phyloP scores from a whole-genome alignment of 2,329 filamentous ascomycete species.

The Ascochyta koolunga region DNA sequence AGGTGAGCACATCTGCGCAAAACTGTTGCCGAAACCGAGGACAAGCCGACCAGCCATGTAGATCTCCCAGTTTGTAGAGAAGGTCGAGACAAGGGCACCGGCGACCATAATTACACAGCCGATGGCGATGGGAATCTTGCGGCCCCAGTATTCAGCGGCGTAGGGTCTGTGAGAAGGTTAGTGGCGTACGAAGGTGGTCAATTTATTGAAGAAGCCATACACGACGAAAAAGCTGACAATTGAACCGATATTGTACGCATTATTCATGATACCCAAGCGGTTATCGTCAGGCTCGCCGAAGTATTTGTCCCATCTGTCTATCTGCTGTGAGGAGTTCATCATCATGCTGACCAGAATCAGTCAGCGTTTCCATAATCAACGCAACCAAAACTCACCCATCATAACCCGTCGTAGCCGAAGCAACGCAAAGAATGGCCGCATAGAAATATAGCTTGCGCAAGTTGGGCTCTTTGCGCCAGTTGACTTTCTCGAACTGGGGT shows the following conservation, averaged over 20 bases:
- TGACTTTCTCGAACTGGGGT: constrained; percentile 58
- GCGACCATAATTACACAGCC: constrained; percentile 55
- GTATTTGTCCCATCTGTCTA: constrained; percentile 47
- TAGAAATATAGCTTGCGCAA: constrained; percentile 63
- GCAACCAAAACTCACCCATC: constrained; percentile 54
- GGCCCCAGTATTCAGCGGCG: constrained; percentile 53
- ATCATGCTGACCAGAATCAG: constrained; percentile 44
- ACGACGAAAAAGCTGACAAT: constrained; percentile 45
- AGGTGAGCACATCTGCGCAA: constrained; percentile 68
- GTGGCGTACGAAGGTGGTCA: background rate
- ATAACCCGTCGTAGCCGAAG: constrained; percentile 63
- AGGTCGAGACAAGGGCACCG: constrained; percentile 44
- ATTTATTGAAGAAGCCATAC: background rate
- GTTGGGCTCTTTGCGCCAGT: constrained; percentile 61
- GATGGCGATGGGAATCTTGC: constrained; percentile 48
- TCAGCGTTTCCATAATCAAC: constrained; percentile 2
- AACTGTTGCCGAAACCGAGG: constrained; percentile 70
- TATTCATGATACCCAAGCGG: constrained; percentile 54
- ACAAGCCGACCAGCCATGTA: constrained; percentile 66
- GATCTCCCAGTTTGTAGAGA: constrained; percentile 45
- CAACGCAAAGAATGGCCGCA: constrained; percentile 57
- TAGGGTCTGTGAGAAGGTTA: constrained; percentile 24
- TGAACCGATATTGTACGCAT: constrained; percentile 51
- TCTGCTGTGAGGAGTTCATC: constrained; percentile 53
- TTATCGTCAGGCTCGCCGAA: constrained; percentile 49